Conservation (phyloP, 148 eudicot species). For the Limonium bicolor region DNA sequence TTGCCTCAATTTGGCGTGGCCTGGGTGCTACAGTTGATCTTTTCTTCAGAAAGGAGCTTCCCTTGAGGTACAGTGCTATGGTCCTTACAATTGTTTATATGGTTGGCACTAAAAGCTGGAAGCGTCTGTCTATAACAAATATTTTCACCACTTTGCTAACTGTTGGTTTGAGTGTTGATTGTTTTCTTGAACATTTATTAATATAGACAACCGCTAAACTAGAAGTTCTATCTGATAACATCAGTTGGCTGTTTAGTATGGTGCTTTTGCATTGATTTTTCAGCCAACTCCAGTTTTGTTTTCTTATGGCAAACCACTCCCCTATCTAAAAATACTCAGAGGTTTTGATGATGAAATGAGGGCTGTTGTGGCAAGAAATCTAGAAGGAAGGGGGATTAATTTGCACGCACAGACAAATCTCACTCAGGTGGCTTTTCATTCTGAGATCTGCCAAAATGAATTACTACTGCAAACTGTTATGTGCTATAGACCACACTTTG, state of each 20-base stretch:
- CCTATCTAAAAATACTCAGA: too few species aligned
- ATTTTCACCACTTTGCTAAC: too few species aligned
- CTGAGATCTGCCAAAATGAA: not conserved
- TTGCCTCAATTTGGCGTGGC: slow-evolving; percentile 99
- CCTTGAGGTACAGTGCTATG: slow-evolving; percentile 48
- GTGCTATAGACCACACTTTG: not conserved
- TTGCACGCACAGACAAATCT: slow-evolving; percentile 65
- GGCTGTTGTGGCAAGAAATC: slow-evolving; percentile 75
- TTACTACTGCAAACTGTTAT: not conserved
- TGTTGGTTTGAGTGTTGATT: too few species aligned
- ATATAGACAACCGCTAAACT: too few species aligned
- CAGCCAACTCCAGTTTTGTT: too few species aligned
- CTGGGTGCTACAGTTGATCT: slow-evolving; percentile 86
- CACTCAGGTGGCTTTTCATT: slow-evolving; percentile 41
- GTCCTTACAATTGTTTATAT: not conserved
- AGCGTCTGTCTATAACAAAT: too few species aligned
- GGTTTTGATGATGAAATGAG: slow-evolving; percentile 99
- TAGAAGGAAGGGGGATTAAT: slow-evolving; percentile 86
- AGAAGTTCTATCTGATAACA: too few species aligned
- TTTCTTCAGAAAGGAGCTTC: slow-evolving; percentile 83
- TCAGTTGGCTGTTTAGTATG: too few species aligned
- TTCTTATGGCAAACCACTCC: too few species aligned
- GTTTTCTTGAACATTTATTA: too few species aligned
- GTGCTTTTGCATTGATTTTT: too few species aligned
- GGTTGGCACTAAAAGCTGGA: too few species aligned